Evolutionary conservation across 805 yeast species (phyloP), one percentile per base, ranked within the genome.

Genomic region (Kazachstania kunashirensis): DNA sequence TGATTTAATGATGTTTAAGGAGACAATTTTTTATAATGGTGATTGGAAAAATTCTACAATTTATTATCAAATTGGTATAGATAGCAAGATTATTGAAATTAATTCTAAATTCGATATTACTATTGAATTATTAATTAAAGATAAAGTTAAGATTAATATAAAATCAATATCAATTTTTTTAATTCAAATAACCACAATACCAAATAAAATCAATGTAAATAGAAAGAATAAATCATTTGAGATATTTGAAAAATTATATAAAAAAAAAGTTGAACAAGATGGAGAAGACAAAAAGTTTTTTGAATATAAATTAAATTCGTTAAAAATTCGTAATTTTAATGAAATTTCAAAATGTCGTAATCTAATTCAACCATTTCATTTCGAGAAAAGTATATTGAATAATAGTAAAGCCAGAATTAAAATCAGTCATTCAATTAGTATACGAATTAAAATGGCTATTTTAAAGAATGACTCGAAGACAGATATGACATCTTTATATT

Each of bases 161-260:
- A 29, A 33, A 2, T 35, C 30, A 12, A 19, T 45, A 6, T 23
- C 41, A 14, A 19, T 48, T 8, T 25, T 34, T 6, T 19, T 48
- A n/a, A 19, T 37, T 8, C 52, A 48, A 31, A 33, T 38, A n/a
- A 26, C 38, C 6, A 38, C 52, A 5, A 41, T 48, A 23, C 52
- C 52, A n/a, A 17, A 28, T 6, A 28, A 13, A 17, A 15, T 11
- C 13, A 15, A 16, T 26, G 12, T 9, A 13, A 26, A 7, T 14
- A 26, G 9, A n/a, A 13, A 14, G 15, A 4, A 14, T 26, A 6
- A 13, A 14, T 7, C 13, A 26, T 16, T 14, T 8, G n/a, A 10
- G 21, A 28, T 16, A 16, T 28, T 17, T 12, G 12, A 28, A 28
- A 9, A 17, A 16, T 28, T 17, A 9, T 21, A 10, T 20, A 20